A percentile compares a stretch with the other conserved stretches of the same genome.
phyloP scores from a whole-genome alignment of 768 basidiomycete genomes.

The Phanerochaete carnosa region DNA sequence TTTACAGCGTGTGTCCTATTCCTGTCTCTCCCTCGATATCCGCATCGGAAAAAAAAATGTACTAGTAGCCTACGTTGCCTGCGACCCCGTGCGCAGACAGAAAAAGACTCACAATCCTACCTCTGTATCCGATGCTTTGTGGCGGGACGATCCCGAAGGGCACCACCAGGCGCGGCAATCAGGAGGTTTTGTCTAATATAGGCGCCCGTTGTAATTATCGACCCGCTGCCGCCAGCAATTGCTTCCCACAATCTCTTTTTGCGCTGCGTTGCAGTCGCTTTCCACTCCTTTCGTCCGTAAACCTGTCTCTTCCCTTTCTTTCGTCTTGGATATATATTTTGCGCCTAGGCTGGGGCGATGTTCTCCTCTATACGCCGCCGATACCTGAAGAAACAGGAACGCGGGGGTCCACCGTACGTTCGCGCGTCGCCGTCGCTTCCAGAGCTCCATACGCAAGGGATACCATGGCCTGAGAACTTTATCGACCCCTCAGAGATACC shows the following conservation, averaged over 20 bases:
- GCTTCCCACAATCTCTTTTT: neutral
- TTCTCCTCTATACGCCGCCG: conserved; percentile 64
- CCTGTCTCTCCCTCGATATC: neutral
- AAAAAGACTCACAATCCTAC: neutral
- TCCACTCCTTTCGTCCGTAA: conserved; percentile 27
- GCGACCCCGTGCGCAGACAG: neutral
- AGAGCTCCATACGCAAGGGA: conserved; percentile 68
- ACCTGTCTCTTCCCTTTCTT: conserved; percentile 22
- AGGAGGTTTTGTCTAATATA: neutral
- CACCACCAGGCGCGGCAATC: neutral
- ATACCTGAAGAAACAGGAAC: conserved; percentile 48
- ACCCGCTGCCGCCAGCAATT: neutral
- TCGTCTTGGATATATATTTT: conserved; percentile 15
- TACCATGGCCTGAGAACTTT: conserved; percentile 83
- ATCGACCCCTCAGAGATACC: conserved; percentile 70
- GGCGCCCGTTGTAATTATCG: neutral
- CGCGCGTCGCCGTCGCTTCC: conserved; percentile 81
- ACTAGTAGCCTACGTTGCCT: conserved; percentile 10
- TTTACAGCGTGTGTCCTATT: conserved; percentile 10
- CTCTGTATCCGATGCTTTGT: neutral
- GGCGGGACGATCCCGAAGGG: no score
- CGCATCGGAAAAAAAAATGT: conserved; percentile 13
- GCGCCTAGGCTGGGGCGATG: conserved; percentile 39
- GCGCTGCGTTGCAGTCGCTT: conserved; percentile 8
- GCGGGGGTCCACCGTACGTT: conserved; percentile 40